Evolutionary conservation across 2,329 filamentous ascomycete species (phyloP).

Genomic region (Ophiostoma piceae): DNA sequence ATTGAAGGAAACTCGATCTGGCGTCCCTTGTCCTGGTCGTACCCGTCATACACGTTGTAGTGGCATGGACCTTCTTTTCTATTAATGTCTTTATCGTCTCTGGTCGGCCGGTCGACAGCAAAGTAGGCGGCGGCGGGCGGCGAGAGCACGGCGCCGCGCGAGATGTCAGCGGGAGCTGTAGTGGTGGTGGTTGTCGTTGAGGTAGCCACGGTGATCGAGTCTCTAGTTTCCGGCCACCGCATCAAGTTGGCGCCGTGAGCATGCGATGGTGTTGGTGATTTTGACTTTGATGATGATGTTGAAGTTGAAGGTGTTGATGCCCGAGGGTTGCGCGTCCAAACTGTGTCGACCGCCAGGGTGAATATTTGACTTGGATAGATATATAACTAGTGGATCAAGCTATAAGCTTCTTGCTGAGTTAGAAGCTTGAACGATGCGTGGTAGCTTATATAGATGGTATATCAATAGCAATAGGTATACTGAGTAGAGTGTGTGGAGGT

Average conservation of each 20-base stretch:
- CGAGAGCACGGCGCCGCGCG: slow-evolving; percentile 7
- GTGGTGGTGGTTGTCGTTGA: slow-evolving; percentile 17
- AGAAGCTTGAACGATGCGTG: neutral
- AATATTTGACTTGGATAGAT: neutral
- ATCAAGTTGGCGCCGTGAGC: neutral
- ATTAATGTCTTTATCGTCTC: no score
- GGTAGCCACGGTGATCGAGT: slow-evolving; percentile 18
- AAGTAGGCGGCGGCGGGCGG: slow-evolving; percentile 16
- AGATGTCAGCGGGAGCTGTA: slow-evolving; percentile 7
- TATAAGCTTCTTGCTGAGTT: neutral
- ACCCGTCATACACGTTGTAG: slow-evolving; percentile 41
- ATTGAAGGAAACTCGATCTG: slow-evolving; percentile 46
- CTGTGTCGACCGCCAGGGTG: slow-evolving; percentile 31
- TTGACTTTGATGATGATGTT: neutral
- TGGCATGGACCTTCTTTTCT: slow-evolving; percentile 49
- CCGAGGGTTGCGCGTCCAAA: slow-evolving; percentile 22
- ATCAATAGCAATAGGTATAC: neutral
- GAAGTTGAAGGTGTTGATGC: neutral
- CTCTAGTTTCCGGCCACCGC: slow-evolving; percentile 15
- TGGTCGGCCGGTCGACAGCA: slow-evolving; percentile 3
- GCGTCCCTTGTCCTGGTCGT: neutral
- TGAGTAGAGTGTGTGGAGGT: neutral
- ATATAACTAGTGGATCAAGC: neutral
- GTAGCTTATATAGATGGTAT: neutral
- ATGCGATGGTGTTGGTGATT: neutral